A percentile compares a stretch with the other conserved stretches of the same genome.
Evolutionary conservation across 2,329 filamentous ascomycete species (phyloP).

Genomic region (Teratosphaeriaceae sp.): DNA sequence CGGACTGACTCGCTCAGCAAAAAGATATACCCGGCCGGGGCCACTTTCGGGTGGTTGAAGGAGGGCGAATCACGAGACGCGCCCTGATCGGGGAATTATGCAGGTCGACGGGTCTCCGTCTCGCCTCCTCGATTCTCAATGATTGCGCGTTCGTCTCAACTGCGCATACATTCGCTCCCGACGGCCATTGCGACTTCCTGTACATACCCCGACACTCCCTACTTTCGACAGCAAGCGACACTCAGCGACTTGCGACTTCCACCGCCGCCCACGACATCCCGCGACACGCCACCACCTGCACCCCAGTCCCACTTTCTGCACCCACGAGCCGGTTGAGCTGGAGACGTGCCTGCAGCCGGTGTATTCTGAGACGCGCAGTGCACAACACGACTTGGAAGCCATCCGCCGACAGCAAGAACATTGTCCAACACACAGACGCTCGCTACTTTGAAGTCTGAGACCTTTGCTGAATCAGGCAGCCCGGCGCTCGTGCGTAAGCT

Average conservation of each 20-base stretch:
- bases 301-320: background rate
- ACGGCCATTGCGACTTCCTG: too few species aligned
- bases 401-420: background rate
- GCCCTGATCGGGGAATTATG: too few species aligned
- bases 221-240: too few species aligned
- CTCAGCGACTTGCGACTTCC: background rate
- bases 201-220: too few species aligned
- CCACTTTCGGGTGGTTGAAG: too few species aligned
- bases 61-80: too few species aligned
- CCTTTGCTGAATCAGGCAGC: background rate
- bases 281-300: background rate
- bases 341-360: slow-evolving; percentile 2
- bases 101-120: too few species aligned
- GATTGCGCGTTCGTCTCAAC: too few species aligned
- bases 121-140: too few species aligned
- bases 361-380: background rate
- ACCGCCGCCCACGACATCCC: background rate
- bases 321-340: background rate
- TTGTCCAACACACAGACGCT: background rate
- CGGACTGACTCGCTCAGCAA: too few species aligned
- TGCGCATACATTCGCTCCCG: too few species aligned
- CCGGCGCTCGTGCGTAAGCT: slow-evolving; percentile 5
- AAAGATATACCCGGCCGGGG: too few species aligned
- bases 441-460: background rate
- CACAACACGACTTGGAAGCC: background rate